phyloP scores from a whole-genome alignment of 2,329 filamentous ascomycete species.

The Beauveria sp. region DNA sequence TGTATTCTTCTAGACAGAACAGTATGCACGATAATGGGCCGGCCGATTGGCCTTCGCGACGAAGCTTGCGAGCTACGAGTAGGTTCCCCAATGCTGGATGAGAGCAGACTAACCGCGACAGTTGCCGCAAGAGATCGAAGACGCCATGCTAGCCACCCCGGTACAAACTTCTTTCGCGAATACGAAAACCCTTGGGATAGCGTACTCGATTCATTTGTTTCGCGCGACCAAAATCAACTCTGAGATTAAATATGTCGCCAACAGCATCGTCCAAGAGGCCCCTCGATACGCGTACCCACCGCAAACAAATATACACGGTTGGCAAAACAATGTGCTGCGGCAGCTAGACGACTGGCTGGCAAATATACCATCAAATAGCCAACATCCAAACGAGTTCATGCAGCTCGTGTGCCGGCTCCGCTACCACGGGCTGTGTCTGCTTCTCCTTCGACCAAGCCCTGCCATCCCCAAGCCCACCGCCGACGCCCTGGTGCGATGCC shows the following conservation, averaged over 20 bases:
- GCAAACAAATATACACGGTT: slow-evolving; percentile 34
- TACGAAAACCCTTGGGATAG: slow-evolving; percentile 23
- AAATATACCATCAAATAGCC: slow-evolving; percentile 23
- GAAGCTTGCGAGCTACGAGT: slow-evolving; percentile 47
- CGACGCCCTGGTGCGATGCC: slow-evolving; percentile 32
- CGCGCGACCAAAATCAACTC: slow-evolving; percentile 41
- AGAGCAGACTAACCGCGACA: slow-evolving; percentile 15
- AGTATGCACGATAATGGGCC: slow-evolving; percentile 47
- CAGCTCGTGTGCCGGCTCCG: slow-evolving; percentile 32
- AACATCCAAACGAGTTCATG: slow-evolving; percentile 17
- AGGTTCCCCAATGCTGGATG: slow-evolving; percentile 10
- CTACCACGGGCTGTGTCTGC: slow-evolving; percentile 40
- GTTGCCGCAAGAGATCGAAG: slow-evolving; percentile 22
- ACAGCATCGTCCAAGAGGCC: slow-evolving; percentile 39
- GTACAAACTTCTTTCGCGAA: not conserved
- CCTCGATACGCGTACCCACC: slow-evolving; percentile 42
- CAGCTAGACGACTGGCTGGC: slow-evolving; percentile 33
- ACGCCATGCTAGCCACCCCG: slow-evolving; percentile 13
- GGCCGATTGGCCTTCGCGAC: slow-evolving; percentile 46
- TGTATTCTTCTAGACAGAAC: slow-evolving; percentile 43
- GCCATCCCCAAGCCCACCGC: slow-evolving; percentile 39
- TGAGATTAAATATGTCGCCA: slow-evolving; percentile 49
- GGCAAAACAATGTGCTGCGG: slow-evolving; percentile 36
- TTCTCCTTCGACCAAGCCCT: slow-evolving; percentile 43
- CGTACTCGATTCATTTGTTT: slow-evolving; percentile 41